These are phyloP conservation scores for Sugiyamaella japonica DNA, from an alignment of 1,139 yeast species.

Conservation along the genomic window DNA sequence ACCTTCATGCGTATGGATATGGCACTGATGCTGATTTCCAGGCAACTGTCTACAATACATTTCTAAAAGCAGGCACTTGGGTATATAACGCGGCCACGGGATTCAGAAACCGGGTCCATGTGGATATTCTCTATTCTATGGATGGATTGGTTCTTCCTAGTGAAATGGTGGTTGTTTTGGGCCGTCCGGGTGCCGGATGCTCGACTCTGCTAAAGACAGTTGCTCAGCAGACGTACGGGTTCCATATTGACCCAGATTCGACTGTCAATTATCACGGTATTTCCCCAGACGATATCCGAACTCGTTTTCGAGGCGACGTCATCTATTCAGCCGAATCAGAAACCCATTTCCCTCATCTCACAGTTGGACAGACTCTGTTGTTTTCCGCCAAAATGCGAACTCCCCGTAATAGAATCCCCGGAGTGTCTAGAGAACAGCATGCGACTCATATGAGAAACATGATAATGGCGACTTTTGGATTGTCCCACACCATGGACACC, in stretches of 20 bases:
- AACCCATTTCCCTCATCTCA: slow-evolving; percentile 68
- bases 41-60: slow-evolving; percentile 61
- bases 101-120: slow-evolving; percentile 38
- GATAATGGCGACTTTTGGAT: slow-evolving; percentile 71
- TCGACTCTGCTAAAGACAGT: slow-evolving; percentile 73
- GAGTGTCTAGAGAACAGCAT: slow-evolving; percentile 56
- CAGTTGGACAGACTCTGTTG: slow-evolving; percentile 68
- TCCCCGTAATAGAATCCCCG: slow-evolving; percentile 63
- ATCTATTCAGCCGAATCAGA: slow-evolving; percentile 73
- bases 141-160: slow-evolving; percentile 71
- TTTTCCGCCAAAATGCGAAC: slow-evolving; percentile 66
- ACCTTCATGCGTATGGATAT: slow-evolving; percentile 70
- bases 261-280: slow-evolving; percentile 38
- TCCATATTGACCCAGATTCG: slow-evolving; percentile 55
- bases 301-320: slow-evolving; percentile 65
- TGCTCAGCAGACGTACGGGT: slow-evolving; percentile 72
- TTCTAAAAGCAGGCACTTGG: slow-evolving; percentile 33
- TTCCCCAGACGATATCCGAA: slow-evolving; percentile 48
- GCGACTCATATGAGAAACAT: slow-evolving; percentile 65
- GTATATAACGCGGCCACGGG: slow-evolving; percentile 26
- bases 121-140: slow-evolving; percentile 64
- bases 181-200: slow-evolving; percentile 87
- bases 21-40: slow-evolving; percentile 82
- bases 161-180: slow-evolving; percentile 71
- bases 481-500: slow-evolving; percentile 65